phyloP scores from a whole-genome alignment of 305 asterid genomes.

The Vinca major region DNA sequence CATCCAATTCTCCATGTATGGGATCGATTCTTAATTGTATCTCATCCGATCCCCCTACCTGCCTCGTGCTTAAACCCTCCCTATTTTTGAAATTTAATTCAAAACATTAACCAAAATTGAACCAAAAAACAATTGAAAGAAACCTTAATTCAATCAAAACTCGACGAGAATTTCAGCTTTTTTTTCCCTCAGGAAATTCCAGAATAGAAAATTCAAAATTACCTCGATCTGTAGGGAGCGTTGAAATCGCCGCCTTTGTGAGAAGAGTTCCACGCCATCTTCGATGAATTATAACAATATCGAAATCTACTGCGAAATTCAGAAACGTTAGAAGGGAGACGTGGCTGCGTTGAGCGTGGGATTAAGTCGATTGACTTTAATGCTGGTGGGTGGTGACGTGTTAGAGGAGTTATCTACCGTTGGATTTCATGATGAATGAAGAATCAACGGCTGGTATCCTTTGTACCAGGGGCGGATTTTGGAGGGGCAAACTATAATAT shows the following conservation, averaged over 20 bases:
- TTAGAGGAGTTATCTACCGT: conserved; percentile 2
- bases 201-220: background rate
- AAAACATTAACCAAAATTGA: background rate
- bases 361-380: too few relatives aligned
- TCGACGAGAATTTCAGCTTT: background rate
- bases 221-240: conserved; percentile 35
- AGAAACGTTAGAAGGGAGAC: background rate
- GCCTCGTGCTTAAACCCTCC: conserved; percentile 69
- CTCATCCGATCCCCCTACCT: conserved; percentile 53
- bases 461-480: background rate
- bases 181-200: background rate
- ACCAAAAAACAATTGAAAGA: background rate
- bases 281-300: background rate
- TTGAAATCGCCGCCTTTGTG: conserved; percentile 28
- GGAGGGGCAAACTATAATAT: too few relatives aligned
- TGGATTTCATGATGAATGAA: background rate
- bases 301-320: background rate
- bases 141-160: background rate
- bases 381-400: background rate
- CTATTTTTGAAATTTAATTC: conserved; percentile 24
- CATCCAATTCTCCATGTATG: conserved; percentile 48
- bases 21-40: conserved; percentile 79
- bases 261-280: conserved; percentile 34
- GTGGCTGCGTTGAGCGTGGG: background rate
- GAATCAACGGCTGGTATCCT: background rate